A percentile compares a stretch with the other conserved stretches of the same genome.
Evolutionary conservation across 371 early-diverging fungal species (phyloP).

Genomic region (Syncephalis plumigaleata): DNA sequence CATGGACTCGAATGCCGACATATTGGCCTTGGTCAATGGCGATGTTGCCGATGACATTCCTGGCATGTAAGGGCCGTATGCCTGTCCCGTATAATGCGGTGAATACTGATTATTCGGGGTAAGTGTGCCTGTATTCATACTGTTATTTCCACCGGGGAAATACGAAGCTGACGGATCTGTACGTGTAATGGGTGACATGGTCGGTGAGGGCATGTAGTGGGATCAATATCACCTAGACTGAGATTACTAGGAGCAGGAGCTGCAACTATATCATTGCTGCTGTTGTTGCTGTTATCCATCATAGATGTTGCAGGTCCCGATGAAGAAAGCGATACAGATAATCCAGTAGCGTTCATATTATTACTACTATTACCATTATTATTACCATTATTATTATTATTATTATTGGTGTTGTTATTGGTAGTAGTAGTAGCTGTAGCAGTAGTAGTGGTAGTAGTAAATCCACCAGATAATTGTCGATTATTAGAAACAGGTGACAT

Average conservation of each 20-base stretch:
- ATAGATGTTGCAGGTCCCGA: too few relatives aligned
- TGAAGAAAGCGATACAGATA: too few relatives aligned
- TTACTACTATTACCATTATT: too few relatives aligned
- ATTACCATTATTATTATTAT: too few relatives aligned
- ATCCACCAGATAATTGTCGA: too few relatives aligned
- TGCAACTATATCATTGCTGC: too few relatives aligned
- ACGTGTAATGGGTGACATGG: conserved; percentile 17
- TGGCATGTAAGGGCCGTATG: conserved; percentile 10
- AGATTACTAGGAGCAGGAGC: conserved; percentile 7
- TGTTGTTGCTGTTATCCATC: too few relatives aligned
- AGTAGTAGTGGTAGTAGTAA: too few relatives aligned
- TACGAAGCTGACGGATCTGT: conserved; percentile 4
- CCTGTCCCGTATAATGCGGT: conserved; percentile 9
- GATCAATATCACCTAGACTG: conserved; percentile 11
- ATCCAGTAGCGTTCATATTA: too few relatives aligned
- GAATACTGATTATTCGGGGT: conserved; percentile 3
- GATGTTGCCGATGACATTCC: neutral
- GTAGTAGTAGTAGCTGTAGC: too few relatives aligned
- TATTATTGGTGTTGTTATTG: too few relatives aligned
- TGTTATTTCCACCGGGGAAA: conserved; percentile 2
- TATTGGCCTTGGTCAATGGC: neutral
- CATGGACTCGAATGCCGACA: neutral
- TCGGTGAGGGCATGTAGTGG: conserved; percentile 20
- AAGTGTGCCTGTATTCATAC: conserved; percentile 9
- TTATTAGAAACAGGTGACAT: too few relatives aligned